These are phyloP conservation scores for Grigorovia jiainica DNA, from an alignment of 805 yeast genomes.

Conservation along the genomic window DNA sequence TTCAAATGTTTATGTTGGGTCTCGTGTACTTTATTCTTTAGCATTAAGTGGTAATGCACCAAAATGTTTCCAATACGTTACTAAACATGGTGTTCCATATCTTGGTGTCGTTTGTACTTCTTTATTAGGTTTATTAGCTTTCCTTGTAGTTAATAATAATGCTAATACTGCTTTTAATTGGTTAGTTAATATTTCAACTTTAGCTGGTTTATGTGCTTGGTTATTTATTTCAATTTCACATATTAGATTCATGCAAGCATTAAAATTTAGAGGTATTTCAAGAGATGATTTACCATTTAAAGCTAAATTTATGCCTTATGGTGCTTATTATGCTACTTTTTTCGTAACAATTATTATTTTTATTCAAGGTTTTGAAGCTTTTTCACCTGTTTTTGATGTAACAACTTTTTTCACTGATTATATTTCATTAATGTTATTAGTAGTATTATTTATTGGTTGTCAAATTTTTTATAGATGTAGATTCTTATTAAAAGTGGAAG, in stretches of 20 bases:
- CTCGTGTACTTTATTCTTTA: constrained; percentile 56
- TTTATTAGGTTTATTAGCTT: constrained; percentile 49
- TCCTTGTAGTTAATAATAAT: constrained; percentile 39
- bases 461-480: constrained; percentile 41
- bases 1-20: constrained; percentile 65
- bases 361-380: constrained; percentile 59
- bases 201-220: constrained; percentile 64
- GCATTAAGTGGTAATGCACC: constrained; percentile 56
- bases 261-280: constrained; percentile 50
- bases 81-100: constrained; percentile 51
- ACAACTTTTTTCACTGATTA: constrained; percentile 55
- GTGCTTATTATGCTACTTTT: constrained; percentile 51
- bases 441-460: constrained; percentile 41
- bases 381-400: constrained; percentile 44
- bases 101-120: constrained; percentile 47
- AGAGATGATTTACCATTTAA: constrained; percentile 60
- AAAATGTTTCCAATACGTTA: constrained; percentile 42
- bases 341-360: constrained; percentile 47
- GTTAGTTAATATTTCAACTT: constrained; percentile 58
- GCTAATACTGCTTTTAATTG: constrained; percentile 53
- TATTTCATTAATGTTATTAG: constrained; percentile 49
- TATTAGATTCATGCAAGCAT: constrained; percentile 51
- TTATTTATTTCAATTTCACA: constrained; percentile 50
- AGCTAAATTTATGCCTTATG: constrained; percentile 54
- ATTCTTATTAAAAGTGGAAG: constrained; percentile 39